These are phyloP conservation scores for Forsythia viridissima DNA, from an alignment of 257 asterid genomes.

Conservation along the genomic window DNA sequence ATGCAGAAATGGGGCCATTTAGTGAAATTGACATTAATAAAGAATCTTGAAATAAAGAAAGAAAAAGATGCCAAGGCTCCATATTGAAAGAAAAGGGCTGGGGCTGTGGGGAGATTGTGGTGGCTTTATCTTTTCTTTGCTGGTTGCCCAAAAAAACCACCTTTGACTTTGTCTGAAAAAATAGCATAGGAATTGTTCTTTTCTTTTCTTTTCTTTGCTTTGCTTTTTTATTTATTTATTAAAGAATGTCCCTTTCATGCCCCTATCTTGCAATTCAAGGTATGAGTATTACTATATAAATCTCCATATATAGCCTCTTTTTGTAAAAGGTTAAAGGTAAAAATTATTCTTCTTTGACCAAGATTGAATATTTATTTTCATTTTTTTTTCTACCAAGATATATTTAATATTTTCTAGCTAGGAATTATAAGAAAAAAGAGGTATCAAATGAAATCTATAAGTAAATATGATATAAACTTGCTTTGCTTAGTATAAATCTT, in stretches of 20 bases:
- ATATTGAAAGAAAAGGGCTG: background rate
- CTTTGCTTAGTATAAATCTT: background rate
- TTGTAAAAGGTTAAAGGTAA: background rate
- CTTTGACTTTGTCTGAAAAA: slow-evolving; percentile 13
- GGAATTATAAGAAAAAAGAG: background rate
- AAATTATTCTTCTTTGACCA: slow-evolving; percentile 16
- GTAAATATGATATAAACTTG: background rate
- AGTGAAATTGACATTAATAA: background rate
- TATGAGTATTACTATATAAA: too few species aligned
- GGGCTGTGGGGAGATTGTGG: background rate
- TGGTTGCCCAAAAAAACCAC: background rate
- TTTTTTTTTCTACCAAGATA: background rate
- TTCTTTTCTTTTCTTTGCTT: slow-evolving; percentile 25
- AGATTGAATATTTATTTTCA: background rate
- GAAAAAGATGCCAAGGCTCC: slow-evolving; percentile 3
- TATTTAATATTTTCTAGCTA: background rate
- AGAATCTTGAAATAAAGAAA: slow-evolving; percentile 14
- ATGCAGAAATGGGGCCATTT: slow-evolving; percentile 3
- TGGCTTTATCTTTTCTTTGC: background rate
- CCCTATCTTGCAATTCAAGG: slow-evolving; percentile 17
- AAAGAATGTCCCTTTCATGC: slow-evolving; percentile 12
- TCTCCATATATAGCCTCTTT: too few species aligned
- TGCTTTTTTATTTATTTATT: background rate
- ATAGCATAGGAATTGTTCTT: slow-evolving; percentile 3
- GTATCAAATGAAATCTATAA: too few species aligned